These are phyloP conservation scores for Thelephora terrestris DNA, from an alignment of 1,284 basidiomycete genomes.

Conservation along the genomic window DNA sequence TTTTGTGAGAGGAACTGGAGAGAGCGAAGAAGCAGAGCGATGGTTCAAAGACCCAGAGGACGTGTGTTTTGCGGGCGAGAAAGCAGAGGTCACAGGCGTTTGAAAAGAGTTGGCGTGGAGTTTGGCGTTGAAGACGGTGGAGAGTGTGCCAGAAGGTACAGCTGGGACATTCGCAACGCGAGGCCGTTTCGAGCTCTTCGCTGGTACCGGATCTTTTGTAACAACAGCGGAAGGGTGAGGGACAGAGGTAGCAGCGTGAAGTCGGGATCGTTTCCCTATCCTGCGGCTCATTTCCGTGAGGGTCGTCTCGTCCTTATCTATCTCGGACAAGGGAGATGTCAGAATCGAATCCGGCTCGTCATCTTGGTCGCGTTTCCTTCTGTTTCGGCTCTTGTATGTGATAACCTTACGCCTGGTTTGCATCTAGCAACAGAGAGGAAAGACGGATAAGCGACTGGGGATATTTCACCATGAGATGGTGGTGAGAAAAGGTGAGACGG, in stretches of 20 bases:
- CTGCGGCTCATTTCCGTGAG: constrained; percentile 34
- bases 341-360: too few relatives aligned
- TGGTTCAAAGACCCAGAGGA: constrained; percentile 9
- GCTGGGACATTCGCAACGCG: too few relatives aligned
- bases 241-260: constrained; percentile 17
- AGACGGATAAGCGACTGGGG: neutral
- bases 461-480: neutral
- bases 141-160: too few relatives aligned
- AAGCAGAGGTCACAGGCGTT: constrained; percentile 12
- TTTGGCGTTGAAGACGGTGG: too few relatives aligned
- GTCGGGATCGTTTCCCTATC: constrained; percentile 38
- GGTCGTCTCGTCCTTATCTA: constrained; percentile 25
- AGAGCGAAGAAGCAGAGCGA: constrained; percentile 24
- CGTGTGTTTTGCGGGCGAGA: constrained; percentile 12
- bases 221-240: neutral
- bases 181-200: too few relatives aligned
- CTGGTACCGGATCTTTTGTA: neutral
- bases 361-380: too few relatives aligned
- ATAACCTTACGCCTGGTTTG: too few relatives aligned
- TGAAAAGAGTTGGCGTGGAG: constrained; percentile 6
- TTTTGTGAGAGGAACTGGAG: constrained; percentile 32
- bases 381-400: too few relatives aligned
- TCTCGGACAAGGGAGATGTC: neutral
- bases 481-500: neutral
- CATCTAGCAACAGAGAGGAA: neutral